Evolutionary conservation across 441 rosid genomes (phyloP).

Genomic region (Brassica balearica): DNA sequence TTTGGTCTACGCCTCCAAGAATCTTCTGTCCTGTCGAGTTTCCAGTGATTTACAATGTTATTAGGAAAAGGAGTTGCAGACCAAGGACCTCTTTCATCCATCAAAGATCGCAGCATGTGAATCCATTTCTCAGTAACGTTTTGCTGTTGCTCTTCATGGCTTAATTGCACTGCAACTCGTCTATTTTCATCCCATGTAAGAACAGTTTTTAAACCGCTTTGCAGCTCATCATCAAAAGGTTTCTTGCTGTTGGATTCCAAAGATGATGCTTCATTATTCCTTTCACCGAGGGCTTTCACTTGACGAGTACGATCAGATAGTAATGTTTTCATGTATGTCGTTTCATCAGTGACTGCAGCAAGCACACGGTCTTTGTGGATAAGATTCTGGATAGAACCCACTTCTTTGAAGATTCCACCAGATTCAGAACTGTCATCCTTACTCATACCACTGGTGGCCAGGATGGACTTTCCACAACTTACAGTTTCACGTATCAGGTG

Average conservation of each 20-base stretch:
- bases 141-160: slow-evolving; percentile 90
- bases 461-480: slow-evolving; percentile 84
- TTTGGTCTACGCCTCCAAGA: slow-evolving; percentile 96
- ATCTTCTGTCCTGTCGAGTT: slow-evolving; percentile 99
- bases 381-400: slow-evolving; percentile 74
- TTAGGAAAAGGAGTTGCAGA: slow-evolving; percentile 97
- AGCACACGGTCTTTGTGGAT: slow-evolving; percentile 95
- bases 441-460: slow-evolving; percentile 79
- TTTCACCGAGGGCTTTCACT: slow-evolving; percentile 71
- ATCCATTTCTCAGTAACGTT: slow-evolving; percentile 96
- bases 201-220: slow-evolving; percentile 61
- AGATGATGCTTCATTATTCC: slow-evolving; percentile 68
- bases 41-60: slow-evolving; percentile 78
- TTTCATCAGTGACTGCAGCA: slow-evolving; percentile 87
- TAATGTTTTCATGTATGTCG: slow-evolving; percentile 69
- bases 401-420: slow-evolving; percentile 72
- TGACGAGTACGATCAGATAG: slow-evolving; percentile 78
- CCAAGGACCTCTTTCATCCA: slow-evolving; percentile 99
- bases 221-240: slow-evolving; percentile 88
- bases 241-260: slow-evolving; percentile 62
- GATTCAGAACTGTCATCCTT: slow-evolving; percentile 77
- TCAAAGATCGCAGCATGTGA: slow-evolving; percentile 91
- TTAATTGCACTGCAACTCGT: slow-evolving; percentile 71
- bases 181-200: slow-evolving; percentile 89
- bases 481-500: slow-evolving; percentile 95